Conservation (phyloP, 2,329 filamentous ascomycete species). For the Nectriaceae sp. region DNA sequence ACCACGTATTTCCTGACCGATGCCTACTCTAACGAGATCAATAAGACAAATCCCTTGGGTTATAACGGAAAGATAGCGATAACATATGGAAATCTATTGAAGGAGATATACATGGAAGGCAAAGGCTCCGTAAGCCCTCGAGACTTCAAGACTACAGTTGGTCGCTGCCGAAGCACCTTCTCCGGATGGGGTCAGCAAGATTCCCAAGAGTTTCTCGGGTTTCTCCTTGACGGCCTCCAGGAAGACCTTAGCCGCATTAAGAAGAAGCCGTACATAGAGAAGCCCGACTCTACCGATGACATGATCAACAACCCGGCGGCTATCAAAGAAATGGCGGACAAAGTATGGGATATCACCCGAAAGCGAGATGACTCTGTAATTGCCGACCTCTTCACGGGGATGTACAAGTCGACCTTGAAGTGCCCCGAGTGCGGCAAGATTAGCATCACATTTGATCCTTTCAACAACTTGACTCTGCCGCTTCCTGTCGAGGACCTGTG, state of each 20-base stretch:
- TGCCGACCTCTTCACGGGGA: conserved; percentile 92
- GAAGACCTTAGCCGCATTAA: conserved; percentile 92
- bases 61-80: conserved; percentile 86
- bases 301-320: conserved; percentile 83
- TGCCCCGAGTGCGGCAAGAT: conserved; percentile 92
- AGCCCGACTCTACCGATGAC: conserved; percentile 95
- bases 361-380: conserved; percentile 93
- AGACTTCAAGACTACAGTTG: conserved; percentile 81
- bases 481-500: conserved; percentile 85
- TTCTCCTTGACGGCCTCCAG: conserved; percentile 89
- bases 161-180: conserved; percentile 80
- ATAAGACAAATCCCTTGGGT: conserved; percentile 80
- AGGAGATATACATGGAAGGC: conserved; percentile 74
- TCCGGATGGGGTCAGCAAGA: conserved; percentile 96
- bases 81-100: conserved; percentile 75
- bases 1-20: conserved; percentile 85
- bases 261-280: conserved; percentile 97
- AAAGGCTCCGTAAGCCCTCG: conserved; percentile 73
- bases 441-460: conserved; percentile 98
- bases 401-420: conserved; percentile 97
- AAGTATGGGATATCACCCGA: conserved; percentile 90
- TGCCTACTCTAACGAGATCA: conserved; percentile 78
- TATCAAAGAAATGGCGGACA: conserved; percentile 81
- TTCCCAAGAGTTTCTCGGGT: conserved; percentile 94
- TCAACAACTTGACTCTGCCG: conserved; percentile 90